Evolutionary conservation across 129 eudicot genomes (phyloP), one percentile per base, ranked within the genome.

Genomic region (Flaveria sonorensis): DNA sequence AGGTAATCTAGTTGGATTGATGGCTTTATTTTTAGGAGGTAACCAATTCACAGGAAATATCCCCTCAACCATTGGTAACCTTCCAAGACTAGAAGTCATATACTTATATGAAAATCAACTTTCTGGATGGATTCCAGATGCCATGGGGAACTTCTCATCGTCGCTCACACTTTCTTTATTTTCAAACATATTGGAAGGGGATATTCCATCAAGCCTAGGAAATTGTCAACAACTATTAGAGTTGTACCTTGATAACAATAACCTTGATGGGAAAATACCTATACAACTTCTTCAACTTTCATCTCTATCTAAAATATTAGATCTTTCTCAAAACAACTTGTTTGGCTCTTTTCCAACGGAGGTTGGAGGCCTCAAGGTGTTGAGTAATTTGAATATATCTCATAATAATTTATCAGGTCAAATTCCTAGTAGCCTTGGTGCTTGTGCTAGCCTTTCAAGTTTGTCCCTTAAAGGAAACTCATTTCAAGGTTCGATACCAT

Each of bases 361-460:
- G 53, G 53, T 47, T 11, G 75, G 46, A 28, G 8, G 48, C 45
- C 75, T 72, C 45, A 71, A 39, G 6, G 55, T 30, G n/a, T 72
- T 72, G 52, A 40, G 14, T 28, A 2, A 14, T 1, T 4, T 53
- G 18, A 47, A 51, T 55, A 28, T 72, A 30, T 26, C 50, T 4
- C 1, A 72, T 18, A 72, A 72, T 20, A 72, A 72, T 10, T 40
- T 72, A 19, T 53, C 77, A 72, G 67, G 77, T 32, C 7, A 53
- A 4, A 39, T 26, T 30, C 46, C 76, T 50, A 52, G 14, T 30
- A 51, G 48, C 15, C 62, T 72, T 21, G 45, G 61, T 23, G 60
- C 18, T 48, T 70, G 61, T 36, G 10, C 60, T 20, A 20, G 61
- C 42, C 61, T 20, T 47, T 47, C 13, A 28, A 4, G 13, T 6